Evolutionary conservation across 2,329 filamentous ascomycete genomes (phyloP).

Genomic region (Beauveria asiatica): DNA sequence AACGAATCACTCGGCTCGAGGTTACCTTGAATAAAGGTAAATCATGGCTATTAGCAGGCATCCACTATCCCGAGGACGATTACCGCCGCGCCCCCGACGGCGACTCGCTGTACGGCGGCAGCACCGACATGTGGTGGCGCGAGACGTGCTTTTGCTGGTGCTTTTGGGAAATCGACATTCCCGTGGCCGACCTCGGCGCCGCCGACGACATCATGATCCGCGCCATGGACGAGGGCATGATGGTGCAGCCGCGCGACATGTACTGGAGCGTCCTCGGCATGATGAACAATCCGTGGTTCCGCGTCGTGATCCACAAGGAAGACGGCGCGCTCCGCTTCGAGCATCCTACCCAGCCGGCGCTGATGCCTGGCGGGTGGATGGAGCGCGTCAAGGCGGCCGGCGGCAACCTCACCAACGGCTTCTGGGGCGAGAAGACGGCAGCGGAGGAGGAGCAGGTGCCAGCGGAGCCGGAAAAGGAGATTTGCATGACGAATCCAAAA

Average conservation of each 20-base stretch:
- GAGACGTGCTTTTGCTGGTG: conserved; percentile 87
- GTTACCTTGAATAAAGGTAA: conserved; percentile 75
- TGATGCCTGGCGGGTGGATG: conserved; percentile 85
- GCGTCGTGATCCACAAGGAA: conserved; percentile 67
- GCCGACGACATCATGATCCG: conserved; percentile 71
- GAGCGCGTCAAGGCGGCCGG: conserved; percentile 77
- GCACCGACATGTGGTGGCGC: conserved; percentile 71
- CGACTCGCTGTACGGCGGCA: conserved; percentile 63
- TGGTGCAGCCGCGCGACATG: conserved; percentile 82
- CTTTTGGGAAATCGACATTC: conserved; percentile 73
- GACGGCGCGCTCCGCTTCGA: conserved; percentile 60
- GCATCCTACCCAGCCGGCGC: conserved; percentile 75
- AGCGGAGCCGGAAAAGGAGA: conserved; percentile 50
- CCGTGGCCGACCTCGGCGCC: conserved; percentile 49
- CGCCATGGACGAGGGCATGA: conserved; percentile 85
- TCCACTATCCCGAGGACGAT: conserved; percentile 77
- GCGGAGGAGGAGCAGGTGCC: conserved; percentile 29
- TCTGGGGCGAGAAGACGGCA: conserved; percentile 69
- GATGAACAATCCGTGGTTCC: conserved; percentile 98
- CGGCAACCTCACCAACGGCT: conserved; percentile 70
- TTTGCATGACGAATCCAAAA: conserved; percentile 67
- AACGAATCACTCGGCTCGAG: conserved; percentile 73
- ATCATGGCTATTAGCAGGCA: conserved; percentile 67
- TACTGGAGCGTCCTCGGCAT: conserved; percentile 93
- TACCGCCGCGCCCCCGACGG: conserved; percentile 58